Conservation (phyloP, 495 filamentous ascomycete genomes). For the Tuber magnatum region DNA sequence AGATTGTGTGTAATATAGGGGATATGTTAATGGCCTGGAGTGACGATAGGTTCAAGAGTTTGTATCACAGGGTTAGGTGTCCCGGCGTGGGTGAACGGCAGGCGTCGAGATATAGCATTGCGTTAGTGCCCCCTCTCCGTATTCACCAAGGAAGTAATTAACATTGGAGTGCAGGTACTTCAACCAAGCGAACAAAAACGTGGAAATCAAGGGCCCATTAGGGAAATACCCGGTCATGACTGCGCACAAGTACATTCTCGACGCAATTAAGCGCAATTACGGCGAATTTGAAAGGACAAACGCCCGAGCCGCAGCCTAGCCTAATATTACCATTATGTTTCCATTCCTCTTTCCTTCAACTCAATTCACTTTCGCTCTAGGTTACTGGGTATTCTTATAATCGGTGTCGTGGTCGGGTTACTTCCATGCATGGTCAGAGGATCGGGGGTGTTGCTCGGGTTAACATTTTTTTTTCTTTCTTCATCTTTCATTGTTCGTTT, state of each 20-base stretch:
- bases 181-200: conserved; percentile 57
- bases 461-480: too few relatives aligned
- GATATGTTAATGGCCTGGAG: conserved; percentile 64
- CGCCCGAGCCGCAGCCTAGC: conserved; percentile 1
- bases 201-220: conserved; percentile 53
- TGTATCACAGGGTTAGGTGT: conserved; percentile 57
- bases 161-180: conserved; percentile 45
- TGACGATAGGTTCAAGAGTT: conserved; percentile 62
- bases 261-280: conserved; percentile 56
- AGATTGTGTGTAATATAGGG: conserved; percentile 62
- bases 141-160: background rate
- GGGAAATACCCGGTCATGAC: conserved; percentile 58
- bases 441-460: background rate
- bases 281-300: conserved; percentile 41
- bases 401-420: background rate
- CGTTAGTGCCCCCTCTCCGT: conserved; percentile 29
- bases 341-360: background rate
- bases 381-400: conserved; percentile 4
- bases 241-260: conserved; percentile 52
- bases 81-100: conserved; percentile 51
- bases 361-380: background rate
- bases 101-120: conserved; percentile 56
- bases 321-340: background rate
- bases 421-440: background rate
- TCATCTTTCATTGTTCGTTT: background rate